Percentiles rank a stretch among this genome's conserved stretches.
These are phyloP conservation scores for Pinus taeda DNA, from an alignment of 75 land plant species.

Conservation along the genomic window DNA sequence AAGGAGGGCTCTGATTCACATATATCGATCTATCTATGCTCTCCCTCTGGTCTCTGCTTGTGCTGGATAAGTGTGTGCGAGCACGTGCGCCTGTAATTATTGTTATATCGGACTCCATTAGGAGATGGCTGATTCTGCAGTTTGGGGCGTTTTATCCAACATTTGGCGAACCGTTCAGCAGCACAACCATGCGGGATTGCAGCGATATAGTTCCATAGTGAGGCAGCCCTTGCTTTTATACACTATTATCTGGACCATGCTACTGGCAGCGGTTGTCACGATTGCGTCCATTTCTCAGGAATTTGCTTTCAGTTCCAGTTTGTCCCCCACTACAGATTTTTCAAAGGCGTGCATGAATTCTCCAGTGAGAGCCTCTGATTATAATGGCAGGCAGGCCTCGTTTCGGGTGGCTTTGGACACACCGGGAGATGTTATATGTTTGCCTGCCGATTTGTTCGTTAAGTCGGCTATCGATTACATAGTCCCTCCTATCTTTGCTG, in stretches of 20 bases:
- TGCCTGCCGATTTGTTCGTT: slow-evolving; percentile 44
- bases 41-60: too few species aligned
- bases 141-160: too few species aligned
- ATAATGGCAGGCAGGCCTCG: neutral
- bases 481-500: slow-evolving; percentile 74
- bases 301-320: slow-evolving; percentile 47
- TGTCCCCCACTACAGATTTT: slow-evolving; percentile 36
- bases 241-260: slow-evolving; percentile 25
- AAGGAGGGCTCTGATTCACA: too few species aligned
- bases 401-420: slow-evolving; percentile 40
- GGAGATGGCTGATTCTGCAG: too few species aligned
- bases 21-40: too few species aligned
- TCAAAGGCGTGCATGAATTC: slow-evolving; percentile 21
- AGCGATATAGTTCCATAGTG: too few species aligned
- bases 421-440: slow-evolving; percentile 50
- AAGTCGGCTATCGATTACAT: slow-evolving; percentile 46
- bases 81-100: too few species aligned
- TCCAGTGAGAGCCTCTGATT: neutral
- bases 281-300: slow-evolving; percentile 60
- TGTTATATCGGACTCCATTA: too few species aligned
- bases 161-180: too few species aligned
- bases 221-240: slow-evolving; percentile 22
- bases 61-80: too few species aligned
- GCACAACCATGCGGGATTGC: too few species aligned
- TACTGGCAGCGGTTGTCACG: slow-evolving; percentile 55